Conservation (phyloP, 768 basidiomycete species). For the Collybia sordida region DNA sequence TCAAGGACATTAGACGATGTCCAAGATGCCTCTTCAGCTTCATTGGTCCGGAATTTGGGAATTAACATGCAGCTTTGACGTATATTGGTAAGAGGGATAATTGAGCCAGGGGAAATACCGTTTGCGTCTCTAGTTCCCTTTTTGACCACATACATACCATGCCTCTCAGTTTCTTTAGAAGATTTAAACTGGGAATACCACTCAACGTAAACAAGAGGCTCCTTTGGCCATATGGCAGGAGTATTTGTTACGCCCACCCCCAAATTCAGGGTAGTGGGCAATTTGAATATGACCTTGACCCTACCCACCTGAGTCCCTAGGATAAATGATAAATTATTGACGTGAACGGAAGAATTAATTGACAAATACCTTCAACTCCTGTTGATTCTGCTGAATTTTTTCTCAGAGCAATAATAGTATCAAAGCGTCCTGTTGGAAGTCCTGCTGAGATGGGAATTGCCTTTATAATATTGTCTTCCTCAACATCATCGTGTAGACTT, state of each 20-base stretch:
- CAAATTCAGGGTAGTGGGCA: slow-evolving; percentile 7
- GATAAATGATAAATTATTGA: background rate
- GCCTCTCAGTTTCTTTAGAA: background rate
- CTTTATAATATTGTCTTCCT: slow-evolving; percentile 16
- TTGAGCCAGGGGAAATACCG: slow-evolving; percentile 7
- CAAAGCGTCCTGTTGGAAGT: slow-evolving; percentile 19
- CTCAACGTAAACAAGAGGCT: slow-evolving; percentile 8
- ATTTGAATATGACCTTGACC: slow-evolving; percentile 20
- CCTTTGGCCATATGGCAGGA: slow-evolving; percentile 10
- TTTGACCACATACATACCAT: background rate
- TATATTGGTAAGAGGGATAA: slow-evolving; percentile 30
- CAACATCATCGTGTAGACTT: slow-evolving; percentile 16
- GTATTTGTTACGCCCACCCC: background rate
- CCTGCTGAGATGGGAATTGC: slow-evolving; percentile 13
- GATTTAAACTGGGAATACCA: background rate
- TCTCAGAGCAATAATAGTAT: slow-evolving; percentile 20
- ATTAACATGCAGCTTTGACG: slow-evolving; percentile 31
- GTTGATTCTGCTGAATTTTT: slow-evolving; percentile 19
- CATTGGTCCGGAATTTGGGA: slow-evolving; percentile 16
- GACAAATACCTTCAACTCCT: slow-evolving; percentile 14
- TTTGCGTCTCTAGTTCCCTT: background rate
- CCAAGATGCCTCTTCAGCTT: slow-evolving; percentile 3
- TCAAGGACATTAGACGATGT: slow-evolving; percentile 19
- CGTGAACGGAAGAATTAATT: background rate
- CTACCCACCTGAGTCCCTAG: slow-evolving; percentile 18